Evolutionary conservation across 1,284 basidiomycete species (phyloP), one percentile per base, ranked within the genome.

Genomic region (Trichosporon sp.): DNA sequence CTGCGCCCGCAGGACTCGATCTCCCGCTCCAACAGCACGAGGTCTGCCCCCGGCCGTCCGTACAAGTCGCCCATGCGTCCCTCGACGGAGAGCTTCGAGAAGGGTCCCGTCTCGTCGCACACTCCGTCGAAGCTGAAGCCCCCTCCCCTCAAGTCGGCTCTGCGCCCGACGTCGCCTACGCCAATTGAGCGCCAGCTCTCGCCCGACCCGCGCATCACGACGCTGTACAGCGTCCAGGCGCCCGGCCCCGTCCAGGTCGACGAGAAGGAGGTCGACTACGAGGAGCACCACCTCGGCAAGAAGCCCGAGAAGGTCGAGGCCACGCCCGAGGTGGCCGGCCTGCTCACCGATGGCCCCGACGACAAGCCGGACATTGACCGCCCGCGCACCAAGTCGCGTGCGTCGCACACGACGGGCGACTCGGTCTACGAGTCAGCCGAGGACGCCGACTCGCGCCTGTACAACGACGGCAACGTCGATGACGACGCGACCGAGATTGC

Each of bases 111-210:
- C 5, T 69, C 71, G 4, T 75, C 78, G 29, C 69, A 79, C 9
- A 78, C 79, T 0, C 78, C 78, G 3, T 68, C 70, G 67, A 65
- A 73, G 67, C 37, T 68, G 69, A 65, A 71, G n/a, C 71, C 71
- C 25, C 78, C 79, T 14, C 78, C 79, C 1, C 69, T 78, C 19
- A 81, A 80, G 64, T 80, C 78, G 8, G 77, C 79, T 16, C 70
- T 80, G 52, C 70, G 79, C 40, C 73, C 79, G 2, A 69, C 73
- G 4, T 73, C 69, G 33, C 78, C 78, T n/a, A 11, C 59, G 1
- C 73, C 72, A 1, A 44, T 40, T 4, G 31, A 37, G 14, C 49
- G 49, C 10, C 49, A 29, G 49, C 49, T n/a, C 25, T 36, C 13
- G 10, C 64, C 59, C 6, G 52, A 54, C 7, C 61, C 64, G 1